Conservation (phyloP, 257 asterid genomes). For the Voacanga thouarsii region DNA sequence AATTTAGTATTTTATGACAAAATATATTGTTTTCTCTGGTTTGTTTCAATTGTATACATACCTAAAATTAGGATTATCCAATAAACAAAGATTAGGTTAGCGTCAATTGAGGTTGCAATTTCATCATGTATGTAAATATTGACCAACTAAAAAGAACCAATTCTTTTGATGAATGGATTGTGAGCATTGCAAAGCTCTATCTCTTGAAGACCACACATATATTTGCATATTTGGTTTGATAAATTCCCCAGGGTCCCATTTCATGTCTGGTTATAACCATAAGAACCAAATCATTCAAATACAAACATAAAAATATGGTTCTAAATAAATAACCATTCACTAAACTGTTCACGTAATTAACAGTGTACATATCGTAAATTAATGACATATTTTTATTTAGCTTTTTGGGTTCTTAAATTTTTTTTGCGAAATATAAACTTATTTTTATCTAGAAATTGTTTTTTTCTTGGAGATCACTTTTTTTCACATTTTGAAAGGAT, state of each 20-base stretch:
- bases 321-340: too few species aligned
- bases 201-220: neutral
- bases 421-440: too few species aligned
- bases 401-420: too few species aligned
- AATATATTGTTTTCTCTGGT: neutral
- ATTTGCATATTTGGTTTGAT: neutral
- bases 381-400: too few species aligned
- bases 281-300: neutral
- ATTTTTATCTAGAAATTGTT: too few species aligned
- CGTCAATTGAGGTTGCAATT: slow-evolving; percentile 3
- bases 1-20: neutral
- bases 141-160: neutral
- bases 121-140: slow-evolving; percentile 4
- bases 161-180: neutral
- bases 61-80: neutral
- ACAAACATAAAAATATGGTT: neutral
- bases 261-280: neutral
- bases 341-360: too few species aligned
- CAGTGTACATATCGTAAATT: too few species aligned
- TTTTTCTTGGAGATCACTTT: too few species aligned
- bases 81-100: neutral
- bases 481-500: too few species aligned
- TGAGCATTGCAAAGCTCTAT: neutral
- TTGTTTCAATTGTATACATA: neutral
- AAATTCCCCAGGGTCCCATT: neutral